Evolutionary conservation across 441 rosid species (phyloP).

Genomic region (Aquilaria agallochum): DNA sequence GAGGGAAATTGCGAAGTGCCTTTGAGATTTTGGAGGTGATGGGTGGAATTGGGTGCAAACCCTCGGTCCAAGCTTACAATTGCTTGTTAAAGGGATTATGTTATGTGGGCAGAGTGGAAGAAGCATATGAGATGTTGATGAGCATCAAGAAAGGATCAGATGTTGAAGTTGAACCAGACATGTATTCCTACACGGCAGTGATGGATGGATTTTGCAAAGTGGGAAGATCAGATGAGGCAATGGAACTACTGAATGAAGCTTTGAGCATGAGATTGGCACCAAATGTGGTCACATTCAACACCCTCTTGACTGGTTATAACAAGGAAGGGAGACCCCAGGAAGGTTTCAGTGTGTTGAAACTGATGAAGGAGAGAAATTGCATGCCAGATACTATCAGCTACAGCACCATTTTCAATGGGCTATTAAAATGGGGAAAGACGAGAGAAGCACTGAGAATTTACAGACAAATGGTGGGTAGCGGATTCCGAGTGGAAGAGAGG

Average conservation of each 20-base stretch:
- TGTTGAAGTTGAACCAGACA: constrained; percentile 26
- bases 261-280: constrained; percentile 37
- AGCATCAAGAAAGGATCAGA: constrained; percentile 26
- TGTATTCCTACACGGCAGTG: constrained; percentile 48
- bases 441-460: constrained; percentile 32
- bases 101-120: constrained; percentile 65
- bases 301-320: constrained; percentile 48
- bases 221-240: constrained; percentile 61
- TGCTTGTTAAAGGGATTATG: constrained; percentile 64
- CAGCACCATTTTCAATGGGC: constrained; percentile 47
- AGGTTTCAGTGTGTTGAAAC: constrained; percentile 42
- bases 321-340: constrained; percentile 53
- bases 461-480: constrained; percentile 38
- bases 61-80: constrained; percentile 46
- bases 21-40: constrained; percentile 36
- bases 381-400: constrained; percentile 47
- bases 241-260: constrained; percentile 54
- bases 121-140: constrained; percentile 40
- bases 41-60: constrained; percentile 29
- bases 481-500: constrained; percentile 37
- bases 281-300: constrained; percentile 47
- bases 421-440: constrained; percentile 45
- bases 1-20: constrained; percentile 42
- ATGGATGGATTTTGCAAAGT: constrained; percentile 77
- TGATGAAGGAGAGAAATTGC: constrained; percentile 46